Evolutionary conservation across 192 early-diverging fungal genomes (phyloP).

Genomic region (Rhizophagus clarus): DNA sequence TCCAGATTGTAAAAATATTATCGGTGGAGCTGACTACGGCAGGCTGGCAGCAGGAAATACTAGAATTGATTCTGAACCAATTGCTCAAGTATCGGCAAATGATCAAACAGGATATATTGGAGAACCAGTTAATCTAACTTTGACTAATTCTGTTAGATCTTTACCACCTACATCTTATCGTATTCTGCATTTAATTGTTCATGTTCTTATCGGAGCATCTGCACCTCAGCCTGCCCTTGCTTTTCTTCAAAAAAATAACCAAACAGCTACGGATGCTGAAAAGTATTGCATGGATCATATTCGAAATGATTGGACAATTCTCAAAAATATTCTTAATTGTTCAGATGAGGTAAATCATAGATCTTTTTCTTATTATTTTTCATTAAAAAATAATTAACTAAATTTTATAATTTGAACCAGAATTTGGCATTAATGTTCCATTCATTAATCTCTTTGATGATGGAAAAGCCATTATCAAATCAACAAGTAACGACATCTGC

Average conservation of each 20-base stretch:
- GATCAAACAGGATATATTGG: conserved; percentile 22
- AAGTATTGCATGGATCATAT: conserved; percentile 31
- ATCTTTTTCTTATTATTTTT: too few relatives aligned
- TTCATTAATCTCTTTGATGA: conserved; percentile 18
- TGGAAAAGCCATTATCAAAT: not conserved
- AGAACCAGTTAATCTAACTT: not conserved
- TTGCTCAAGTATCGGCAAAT: not conserved
- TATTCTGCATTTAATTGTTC: conserved; percentile 32
- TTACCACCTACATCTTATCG: too few relatives aligned
- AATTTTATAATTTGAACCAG: not conserved
- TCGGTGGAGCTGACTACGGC: not conserved
- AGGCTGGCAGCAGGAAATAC: not conserved
- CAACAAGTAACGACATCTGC: not conserved
- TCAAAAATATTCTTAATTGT: conserved; percentile 19
- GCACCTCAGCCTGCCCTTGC: not conserved
- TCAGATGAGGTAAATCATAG: not conserved
- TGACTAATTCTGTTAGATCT: not conserved
- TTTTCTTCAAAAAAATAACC: not conserved
- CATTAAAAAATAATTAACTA: not conserved
- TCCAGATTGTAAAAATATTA: not conserved
- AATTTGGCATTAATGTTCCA: conserved; percentile 30
- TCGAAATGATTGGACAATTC: conserved; percentile 28
- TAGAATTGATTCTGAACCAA: too few relatives aligned
- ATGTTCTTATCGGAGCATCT: conserved; percentile 11
- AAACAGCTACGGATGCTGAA: not conserved